Evolutionary conservation across 106 monocot genomes (phyloP).

Genomic region (Allium sativum): DNA sequence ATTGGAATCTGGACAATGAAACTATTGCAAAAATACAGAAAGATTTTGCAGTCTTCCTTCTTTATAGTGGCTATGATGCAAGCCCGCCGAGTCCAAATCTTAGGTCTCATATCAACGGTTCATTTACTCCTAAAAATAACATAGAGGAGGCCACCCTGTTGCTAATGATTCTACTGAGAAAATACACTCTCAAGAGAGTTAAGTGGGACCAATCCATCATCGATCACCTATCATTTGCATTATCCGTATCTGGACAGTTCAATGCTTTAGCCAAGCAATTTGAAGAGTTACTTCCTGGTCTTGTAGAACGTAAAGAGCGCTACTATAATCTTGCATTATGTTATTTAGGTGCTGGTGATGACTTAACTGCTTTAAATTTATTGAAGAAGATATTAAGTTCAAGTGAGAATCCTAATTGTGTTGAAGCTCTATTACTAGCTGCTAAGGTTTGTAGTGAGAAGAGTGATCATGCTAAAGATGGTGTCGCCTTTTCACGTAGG

Average conservation of each 20-base stretch:
- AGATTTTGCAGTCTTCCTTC: constrained; percentile 84
- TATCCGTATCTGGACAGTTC: constrained; percentile 62
- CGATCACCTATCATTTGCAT: constrained; percentile 72
- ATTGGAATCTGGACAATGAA: constrained; percentile 62
- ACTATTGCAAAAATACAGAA: constrained; percentile 50
- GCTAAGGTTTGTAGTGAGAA: constrained; percentile 60
- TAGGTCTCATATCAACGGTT: constrained; percentile 49
- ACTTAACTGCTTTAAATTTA: constrained; percentile 52
- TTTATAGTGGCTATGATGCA: constrained; percentile 73
- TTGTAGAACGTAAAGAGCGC: constrained; percentile 49
- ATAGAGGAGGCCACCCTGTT: constrained; percentile 86
- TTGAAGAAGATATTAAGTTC: constrained; percentile 50
- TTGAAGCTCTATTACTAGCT: constrained; percentile 66
- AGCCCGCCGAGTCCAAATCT: constrained; percentile 57
- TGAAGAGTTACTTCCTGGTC: constrained; percentile 60
- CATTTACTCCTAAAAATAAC: constrained; percentile 67
- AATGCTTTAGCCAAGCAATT: constrained; percentile 35
- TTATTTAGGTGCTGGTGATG: constrained; percentile 60
- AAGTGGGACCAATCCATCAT: constrained; percentile 69
- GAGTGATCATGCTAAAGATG: constrained; percentile 35
- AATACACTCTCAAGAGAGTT: constrained; percentile 37
- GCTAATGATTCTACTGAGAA: constrained; percentile 65
- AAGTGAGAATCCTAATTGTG: constrained; percentile 44
- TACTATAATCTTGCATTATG: constrained; percentile 75
- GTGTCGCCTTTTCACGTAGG: constrained; percentile 50